These are phyloP conservation scores for Guadua angustifolia DNA, from an alignment of 176 grass and related monocot genomes.

Conservation along the genomic window DNA sequence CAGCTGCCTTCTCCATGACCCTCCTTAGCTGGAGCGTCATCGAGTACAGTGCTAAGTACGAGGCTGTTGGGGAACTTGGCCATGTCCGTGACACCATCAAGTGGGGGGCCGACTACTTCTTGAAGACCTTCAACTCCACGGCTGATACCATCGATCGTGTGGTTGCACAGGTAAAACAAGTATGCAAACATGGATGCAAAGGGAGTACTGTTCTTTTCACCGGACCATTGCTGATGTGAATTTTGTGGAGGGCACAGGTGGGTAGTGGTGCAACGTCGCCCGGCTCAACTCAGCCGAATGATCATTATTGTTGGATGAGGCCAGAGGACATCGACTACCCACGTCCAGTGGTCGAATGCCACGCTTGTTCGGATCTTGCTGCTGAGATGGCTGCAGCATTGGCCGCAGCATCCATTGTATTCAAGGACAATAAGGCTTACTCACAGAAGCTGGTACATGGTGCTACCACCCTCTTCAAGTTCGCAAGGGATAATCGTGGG, in stretches of 20 bases:
- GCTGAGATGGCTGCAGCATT: conserved; percentile 88
- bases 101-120: conserved; percentile 83
- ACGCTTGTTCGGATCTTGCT: conserved; percentile 75
- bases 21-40: conserved; percentile 95
- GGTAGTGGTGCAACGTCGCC: conserved; percentile 53
- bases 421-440: conserved; percentile 91
- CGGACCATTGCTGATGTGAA: conserved; percentile 29
- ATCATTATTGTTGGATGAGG: conserved; percentile 93
- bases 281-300: conserved; percentile 70
- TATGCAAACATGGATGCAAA: background rate
- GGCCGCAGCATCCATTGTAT: conserved; percentile 91
- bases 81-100: conserved; percentile 87
- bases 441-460: conserved; percentile 92
- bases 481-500: conserved; percentile 66
- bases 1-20: conserved; percentile 84
- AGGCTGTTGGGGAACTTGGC: conserved; percentile 75
- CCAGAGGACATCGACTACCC: conserved; percentile 92
- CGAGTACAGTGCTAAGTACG: conserved; percentile 87
- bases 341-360: conserved; percentile 66
- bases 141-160: conserved; percentile 70
- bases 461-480: conserved; percentile 79
- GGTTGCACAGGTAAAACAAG: conserved; percentile 61
- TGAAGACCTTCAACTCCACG: conserved; percentile 93
- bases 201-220: background rate
- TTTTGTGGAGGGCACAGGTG: conserved; percentile 55